Percentiles rank a stretch among this genome's conserved stretches.
phyloP scores from a whole-genome alignment of 139 green algal genomes.

The Monoraphidium neglectum region DNA sequence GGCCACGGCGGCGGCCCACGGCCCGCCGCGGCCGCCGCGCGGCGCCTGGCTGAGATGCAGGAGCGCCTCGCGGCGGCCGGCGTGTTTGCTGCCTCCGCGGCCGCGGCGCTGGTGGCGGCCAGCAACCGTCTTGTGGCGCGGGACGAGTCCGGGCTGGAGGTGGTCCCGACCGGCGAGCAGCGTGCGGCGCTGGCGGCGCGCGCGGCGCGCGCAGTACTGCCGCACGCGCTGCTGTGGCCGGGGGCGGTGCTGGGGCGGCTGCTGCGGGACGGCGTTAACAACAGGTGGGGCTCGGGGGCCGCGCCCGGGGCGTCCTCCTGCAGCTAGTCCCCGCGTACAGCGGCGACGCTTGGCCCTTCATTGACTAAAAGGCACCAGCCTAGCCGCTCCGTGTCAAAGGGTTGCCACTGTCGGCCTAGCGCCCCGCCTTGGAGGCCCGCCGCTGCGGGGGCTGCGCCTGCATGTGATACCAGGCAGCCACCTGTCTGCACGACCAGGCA shows the following conservation, averaged over 20 bases:
- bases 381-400: no score
- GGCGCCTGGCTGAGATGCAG: neutral
- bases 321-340: no score
- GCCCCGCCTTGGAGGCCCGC: no score
- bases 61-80: conserved; percentile 6
- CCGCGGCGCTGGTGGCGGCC: conserved; percentile 1
- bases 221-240: conserved; percentile 17
- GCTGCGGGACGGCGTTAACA: conserved; percentile 18
- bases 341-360: no score
- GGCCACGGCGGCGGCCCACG: no score
- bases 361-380: no score
- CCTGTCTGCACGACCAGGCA: no score
- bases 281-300: conserved; percentile 2
- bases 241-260: conserved; percentile 11
- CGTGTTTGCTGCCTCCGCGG: conserved; percentile 3
- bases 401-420: no score
- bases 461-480: no score
- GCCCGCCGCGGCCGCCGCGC: neutral
- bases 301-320: no score
- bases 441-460: no score
- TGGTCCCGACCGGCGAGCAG: conserved; percentile 12
- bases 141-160: neutral
- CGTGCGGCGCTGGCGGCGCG: conserved; percentile 12
- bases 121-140: conserved; percentile 10
- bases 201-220: conserved; percentile 8